A percentile compares a stretch with the other conserved stretches of the same genome.
These are phyloP conservation scores for Echeveria elegans DNA, from an alignment of 164 flowering plant genomes.

Conservation along the genomic window DNA sequence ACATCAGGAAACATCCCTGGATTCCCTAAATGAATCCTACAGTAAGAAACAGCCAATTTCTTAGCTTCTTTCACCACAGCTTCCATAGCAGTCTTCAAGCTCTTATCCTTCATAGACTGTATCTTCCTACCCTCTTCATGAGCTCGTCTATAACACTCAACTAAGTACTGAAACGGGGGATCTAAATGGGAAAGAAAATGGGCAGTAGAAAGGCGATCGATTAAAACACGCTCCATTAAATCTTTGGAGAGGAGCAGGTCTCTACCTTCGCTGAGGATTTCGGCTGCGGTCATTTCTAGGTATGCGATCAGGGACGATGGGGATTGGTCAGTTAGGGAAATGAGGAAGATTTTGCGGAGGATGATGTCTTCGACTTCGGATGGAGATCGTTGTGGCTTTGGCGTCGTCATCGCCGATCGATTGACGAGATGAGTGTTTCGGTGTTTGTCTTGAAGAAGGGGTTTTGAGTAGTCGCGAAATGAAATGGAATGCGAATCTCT, in stretches of 20 bases:
- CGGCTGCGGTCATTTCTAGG: conserved; percentile 80
- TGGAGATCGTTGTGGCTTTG: conserved; percentile 49
- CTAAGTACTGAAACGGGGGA: conserved; percentile 59
- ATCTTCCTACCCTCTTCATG: conserved; percentile 70
- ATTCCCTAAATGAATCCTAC: conserved; percentile 68
- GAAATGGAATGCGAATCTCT: no score
- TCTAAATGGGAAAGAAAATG: conserved; percentile 40
- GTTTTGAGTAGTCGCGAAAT: not conserved
- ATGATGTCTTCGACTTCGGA: conserved; percentile 77
- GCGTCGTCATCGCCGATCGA: conserved; percentile 50
- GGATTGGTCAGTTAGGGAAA: conserved; percentile 38
- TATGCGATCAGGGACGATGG: conserved; percentile 48
- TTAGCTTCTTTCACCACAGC: conserved; percentile 47
- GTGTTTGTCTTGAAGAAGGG: not conserved
- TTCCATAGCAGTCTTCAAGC: conserved; percentile 55
- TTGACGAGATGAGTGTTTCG: no score
- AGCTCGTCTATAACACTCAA: conserved; percentile 79
- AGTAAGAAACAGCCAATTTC: conserved; percentile 60
- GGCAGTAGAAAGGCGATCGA: conserved; percentile 72
- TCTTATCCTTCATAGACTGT: conserved; percentile 62
- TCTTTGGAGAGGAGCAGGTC: conserved; percentile 48
- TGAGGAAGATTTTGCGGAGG: conserved; percentile 68
- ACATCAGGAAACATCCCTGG: conserved; percentile 53
- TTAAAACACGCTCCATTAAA: conserved; percentile 60
- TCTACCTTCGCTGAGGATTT: conserved; percentile 73